These are phyloP conservation scores for Cystobasidium pallidum DNA, from an alignment of 1,284 basidiomycete species.

Conservation along the genomic window DNA sequence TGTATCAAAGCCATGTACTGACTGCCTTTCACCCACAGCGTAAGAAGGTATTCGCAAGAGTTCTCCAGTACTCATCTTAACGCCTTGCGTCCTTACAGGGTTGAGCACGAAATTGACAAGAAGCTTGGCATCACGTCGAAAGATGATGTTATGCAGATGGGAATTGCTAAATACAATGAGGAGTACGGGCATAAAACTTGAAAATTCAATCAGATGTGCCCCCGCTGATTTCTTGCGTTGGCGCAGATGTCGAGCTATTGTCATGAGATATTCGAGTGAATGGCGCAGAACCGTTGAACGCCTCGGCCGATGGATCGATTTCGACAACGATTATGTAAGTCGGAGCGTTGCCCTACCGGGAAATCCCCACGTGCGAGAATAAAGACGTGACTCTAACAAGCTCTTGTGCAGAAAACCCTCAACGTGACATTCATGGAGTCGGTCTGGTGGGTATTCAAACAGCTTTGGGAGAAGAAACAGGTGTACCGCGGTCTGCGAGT, in stretches of 20 bases:
- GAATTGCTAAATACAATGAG: constrained; percentile 95
- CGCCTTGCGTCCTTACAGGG: constrained; percentile 55
- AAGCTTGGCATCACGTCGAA: constrained; percentile 88
- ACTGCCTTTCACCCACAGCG: no score
- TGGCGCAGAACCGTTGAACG: constrained; percentile 95
- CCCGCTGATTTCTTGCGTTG: background rate
- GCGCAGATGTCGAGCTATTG: constrained; percentile 78
- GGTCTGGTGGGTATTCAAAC: constrained; percentile 99
- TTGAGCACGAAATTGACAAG: constrained; percentile 99
- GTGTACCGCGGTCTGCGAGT: constrained; percentile 93
- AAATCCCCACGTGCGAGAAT: no score
- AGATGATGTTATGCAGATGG: constrained; percentile 92
- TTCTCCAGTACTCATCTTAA: no score
- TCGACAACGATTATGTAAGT: constrained; percentile 87
- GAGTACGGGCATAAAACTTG: constrained; percentile 59
- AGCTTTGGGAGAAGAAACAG: constrained; percentile 87
- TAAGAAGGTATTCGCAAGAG: no score
- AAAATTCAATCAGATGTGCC: background rate
- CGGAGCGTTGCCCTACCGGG: no score
- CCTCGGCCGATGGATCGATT: constrained; percentile 99
- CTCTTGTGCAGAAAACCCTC: constrained; percentile 70
- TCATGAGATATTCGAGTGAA: constrained; percentile 94
- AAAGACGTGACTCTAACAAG: no score
- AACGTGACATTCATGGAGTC: constrained; percentile 95
- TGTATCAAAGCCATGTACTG: no score